A percentile compares a stretch with the other conserved stretches of the same genome.
Conservation (phyloP, 768 basidiomycete species). For the Phlebiopsis gigantea region DNA sequence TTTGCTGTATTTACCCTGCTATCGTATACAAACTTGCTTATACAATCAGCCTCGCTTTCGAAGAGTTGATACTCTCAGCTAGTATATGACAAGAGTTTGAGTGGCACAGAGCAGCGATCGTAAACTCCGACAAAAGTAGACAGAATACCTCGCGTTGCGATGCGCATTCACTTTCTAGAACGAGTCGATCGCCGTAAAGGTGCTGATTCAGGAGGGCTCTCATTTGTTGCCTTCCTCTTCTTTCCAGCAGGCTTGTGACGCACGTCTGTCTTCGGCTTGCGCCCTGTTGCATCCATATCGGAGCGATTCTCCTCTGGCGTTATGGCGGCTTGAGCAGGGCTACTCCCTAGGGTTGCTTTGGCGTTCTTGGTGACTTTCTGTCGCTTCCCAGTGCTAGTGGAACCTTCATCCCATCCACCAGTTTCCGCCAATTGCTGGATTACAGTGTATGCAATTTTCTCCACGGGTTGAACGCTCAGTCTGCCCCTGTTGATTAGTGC, state of each 20-base stretch:
- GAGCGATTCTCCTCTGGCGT: no score
- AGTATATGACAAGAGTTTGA: not conserved
- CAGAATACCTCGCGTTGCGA: no score
- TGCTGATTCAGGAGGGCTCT: not conserved
- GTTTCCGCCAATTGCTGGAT: slow-evolving; percentile 55
- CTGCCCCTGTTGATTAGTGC: slow-evolving; percentile 74
- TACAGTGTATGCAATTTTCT: slow-evolving; percentile 57
- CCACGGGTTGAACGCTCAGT: slow-evolving; percentile 83
- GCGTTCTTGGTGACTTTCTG: no score
- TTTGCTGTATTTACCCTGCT: slow-evolving; percentile 1
- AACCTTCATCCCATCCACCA: slow-evolving; percentile 70
- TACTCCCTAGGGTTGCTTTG: no score
- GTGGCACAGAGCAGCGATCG: not conserved
- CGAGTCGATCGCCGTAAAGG: not conserved
- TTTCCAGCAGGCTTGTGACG: not conserved
- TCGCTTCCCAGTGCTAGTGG: not conserved
- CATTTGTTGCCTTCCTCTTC: not conserved
- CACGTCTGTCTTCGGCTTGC: not conserved
- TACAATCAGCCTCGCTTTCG: not conserved
- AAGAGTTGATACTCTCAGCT: not conserved
- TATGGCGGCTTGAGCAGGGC: not conserved
- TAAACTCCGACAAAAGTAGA: no score
- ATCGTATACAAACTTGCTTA: slow-evolving; percentile 2
- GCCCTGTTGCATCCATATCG: no score
- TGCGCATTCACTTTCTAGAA: not conserved